Evolutionary conservation across 352 stramenopile genomes (phyloP).

Genomic region (Phytophthora tubulina): DNA sequence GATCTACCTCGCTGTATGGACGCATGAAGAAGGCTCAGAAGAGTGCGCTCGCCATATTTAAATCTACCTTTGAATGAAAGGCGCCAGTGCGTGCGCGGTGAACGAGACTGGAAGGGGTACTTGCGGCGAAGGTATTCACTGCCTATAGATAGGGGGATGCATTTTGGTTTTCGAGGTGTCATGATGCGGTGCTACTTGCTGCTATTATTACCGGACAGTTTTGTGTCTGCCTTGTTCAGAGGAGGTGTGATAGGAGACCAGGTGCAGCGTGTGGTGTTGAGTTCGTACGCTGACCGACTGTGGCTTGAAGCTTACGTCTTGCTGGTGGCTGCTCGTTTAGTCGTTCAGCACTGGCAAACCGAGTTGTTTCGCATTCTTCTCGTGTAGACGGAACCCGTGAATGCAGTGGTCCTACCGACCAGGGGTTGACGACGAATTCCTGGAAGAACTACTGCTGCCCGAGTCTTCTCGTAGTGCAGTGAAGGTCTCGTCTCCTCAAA

Average conservation of each 20-base stretch:
- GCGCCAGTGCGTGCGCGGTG: neutral
- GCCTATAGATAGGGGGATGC: conserved; percentile 22
- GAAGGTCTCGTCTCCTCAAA: neutral
- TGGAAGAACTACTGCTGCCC: conserved; percentile 54
- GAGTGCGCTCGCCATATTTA: conserved; percentile 85
- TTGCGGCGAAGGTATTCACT: neutral
- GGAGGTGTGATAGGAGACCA: too few species aligned
- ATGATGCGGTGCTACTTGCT: conserved; percentile 1
- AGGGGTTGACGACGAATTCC: conserved; percentile 39
- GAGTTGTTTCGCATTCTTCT: neutral
- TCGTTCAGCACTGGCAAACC: neutral
- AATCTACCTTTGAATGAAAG: conserved; percentile 82
- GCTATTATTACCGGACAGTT: conserved; percentile 28
- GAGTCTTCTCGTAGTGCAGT: conserved; percentile 29
- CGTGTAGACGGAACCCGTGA: conserved; percentile 12
- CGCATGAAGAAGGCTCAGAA: conserved; percentile 88
- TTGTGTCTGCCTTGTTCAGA: neutral
- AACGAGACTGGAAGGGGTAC: conserved; percentile 9
- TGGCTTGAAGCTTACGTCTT: neutral
- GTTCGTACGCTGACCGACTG: neutral
- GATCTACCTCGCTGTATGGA: conserved; percentile 71
- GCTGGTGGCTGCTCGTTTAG: conserved; percentile 2
- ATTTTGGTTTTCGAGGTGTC: conserved; percentile 4
- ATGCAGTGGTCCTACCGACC: conserved; percentile 28
- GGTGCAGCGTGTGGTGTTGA: too few species aligned